A percentile compares a stretch with the other conserved stretches of the same genome.
Evolutionary conservation across 345 rosid species (phyloP).

Genomic region (Psidium guajava): DNA sequence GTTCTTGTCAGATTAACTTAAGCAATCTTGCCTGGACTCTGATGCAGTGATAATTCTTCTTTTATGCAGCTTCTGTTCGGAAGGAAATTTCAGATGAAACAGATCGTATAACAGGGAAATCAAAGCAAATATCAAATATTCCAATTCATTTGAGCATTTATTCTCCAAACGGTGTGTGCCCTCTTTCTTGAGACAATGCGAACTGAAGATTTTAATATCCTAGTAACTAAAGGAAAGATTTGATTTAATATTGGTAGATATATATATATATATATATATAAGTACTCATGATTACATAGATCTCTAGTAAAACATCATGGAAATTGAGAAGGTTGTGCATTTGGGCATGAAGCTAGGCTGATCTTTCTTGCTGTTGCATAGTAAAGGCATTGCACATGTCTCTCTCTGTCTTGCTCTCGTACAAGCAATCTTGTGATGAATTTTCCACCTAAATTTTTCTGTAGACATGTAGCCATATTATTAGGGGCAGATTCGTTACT

Average conservation of each 20-base stretch:
- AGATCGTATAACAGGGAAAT: slow-evolving; percentile 61
- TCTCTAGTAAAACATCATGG: background rate
- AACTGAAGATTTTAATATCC: background rate
- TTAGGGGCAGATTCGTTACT: background rate
- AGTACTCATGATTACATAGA: background rate
- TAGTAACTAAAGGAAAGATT: background rate
- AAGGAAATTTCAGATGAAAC: slow-evolving; percentile 67
- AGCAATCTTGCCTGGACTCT: background rate
- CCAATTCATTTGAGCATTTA: slow-evolving; percentile 73
- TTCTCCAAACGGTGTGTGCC: slow-evolving; percentile 74
- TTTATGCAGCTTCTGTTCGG: slow-evolving; percentile 54
- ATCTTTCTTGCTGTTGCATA: background rate
- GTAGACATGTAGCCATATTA: background rate
- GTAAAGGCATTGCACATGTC: background rate
- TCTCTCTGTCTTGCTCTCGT: background rate
- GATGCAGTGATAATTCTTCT: background rate
- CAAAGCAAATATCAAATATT: slow-evolving; percentile 59
- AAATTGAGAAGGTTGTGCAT: background rate
- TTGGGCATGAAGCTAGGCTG: background rate
- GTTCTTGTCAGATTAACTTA: background rate
- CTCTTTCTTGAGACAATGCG: background rate
- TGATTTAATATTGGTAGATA: background rate
- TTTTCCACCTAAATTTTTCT: background rate
- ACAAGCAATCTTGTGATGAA: background rate
- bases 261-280: background rate